Evolutionary conservation across 192 early-diverging fungal species (phyloP), one percentile per base, ranked within the genome.

Genomic region (Coemansia pectinata): DNA sequence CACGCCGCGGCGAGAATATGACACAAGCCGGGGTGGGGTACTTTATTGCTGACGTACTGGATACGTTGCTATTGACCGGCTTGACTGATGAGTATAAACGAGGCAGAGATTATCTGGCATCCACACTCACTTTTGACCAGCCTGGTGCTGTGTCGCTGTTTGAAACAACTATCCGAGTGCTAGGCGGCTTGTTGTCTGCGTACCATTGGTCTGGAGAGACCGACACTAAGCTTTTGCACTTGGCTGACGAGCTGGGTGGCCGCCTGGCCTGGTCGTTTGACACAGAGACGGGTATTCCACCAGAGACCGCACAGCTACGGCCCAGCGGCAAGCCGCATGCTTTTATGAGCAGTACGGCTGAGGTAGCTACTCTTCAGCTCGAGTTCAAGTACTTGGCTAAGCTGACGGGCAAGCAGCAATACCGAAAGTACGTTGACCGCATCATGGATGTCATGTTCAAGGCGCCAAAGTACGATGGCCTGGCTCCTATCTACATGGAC

Each of bases 381-480:
- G 94, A 95, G 79, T 92, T 95, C 79, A 91, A 93, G 67, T 97
- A 95, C 76, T 83, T 97, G 17, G 81, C 88, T 19, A 84, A 92
- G 59, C 71, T 96, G 12, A 95, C 93, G 12, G 87, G 87, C 9
- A 83, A 95, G 69, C 77, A 85, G 21, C 85, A 85, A 65, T 97
- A 92, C 74, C 91, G 90, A 85, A 70, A 86, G 29, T 84, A 70
- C 0, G 94, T 86, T 0, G 90, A 96, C 74, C 74, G 86, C 17
- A 87, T 93, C 2, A 77, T 72, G 63, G 53, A 64, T 33, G 57
- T 73, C 27, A 66, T 79, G 33, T 60, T 62, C 10, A 52, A 55
- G 5, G 72, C 79, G 25, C 63, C 65, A 9, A 78, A 72, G 48
- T 72, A 62, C 60, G 84, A 85, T 53, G 88, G 92, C 2, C 79